Conservation (phyloP, 805 yeast genomes). For the Cyberlindnera misumaiensis region DNA sequence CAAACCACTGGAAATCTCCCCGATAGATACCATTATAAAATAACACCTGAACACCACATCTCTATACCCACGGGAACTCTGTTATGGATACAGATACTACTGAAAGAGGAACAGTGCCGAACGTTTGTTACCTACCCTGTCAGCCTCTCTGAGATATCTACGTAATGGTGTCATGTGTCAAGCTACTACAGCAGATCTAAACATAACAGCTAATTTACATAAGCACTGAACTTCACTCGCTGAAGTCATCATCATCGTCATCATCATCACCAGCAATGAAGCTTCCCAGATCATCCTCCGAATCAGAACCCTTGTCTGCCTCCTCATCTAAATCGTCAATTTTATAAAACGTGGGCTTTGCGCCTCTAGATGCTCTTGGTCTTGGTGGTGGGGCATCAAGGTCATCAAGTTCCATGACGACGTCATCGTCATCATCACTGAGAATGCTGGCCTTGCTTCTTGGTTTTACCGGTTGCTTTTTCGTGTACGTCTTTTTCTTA, state of each 20-base stretch:
- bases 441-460: slow-evolving; percentile 3
- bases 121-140: too few relatives aligned
- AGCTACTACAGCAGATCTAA: too few relatives aligned
- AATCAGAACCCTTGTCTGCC: too few relatives aligned
- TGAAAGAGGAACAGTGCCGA: too few relatives aligned
- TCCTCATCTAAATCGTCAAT: slow-evolving; percentile 9
- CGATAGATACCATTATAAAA: too few relatives aligned
- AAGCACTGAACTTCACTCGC: slow-evolving; percentile 4
- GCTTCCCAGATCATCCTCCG: slow-evolving; percentile 4
- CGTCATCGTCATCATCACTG: slow-evolving; percentile 12
- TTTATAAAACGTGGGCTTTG: slow-evolving; percentile 11
- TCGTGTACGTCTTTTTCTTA: slow-evolving; percentile 6
- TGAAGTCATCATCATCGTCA: slow-evolving; percentile 15
- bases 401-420: slow-evolving; percentile 7
- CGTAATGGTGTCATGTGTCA: too few relatives aligned
- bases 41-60: too few relatives aligned
- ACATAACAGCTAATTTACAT: neutral
- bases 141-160: too few relatives aligned
- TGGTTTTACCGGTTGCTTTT: neutral
- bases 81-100: too few relatives aligned
- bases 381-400: slow-evolving; percentile 9
- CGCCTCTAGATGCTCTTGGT: slow-evolving; percentile 17
- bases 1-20: too few relatives aligned
- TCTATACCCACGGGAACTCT: too few relatives aligned
- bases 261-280: slow-evolving; percentile 8